phyloP scores from a whole-genome alignment of 2,329 filamentous ascomycete species.

The Penicillium sp. region DNA sequence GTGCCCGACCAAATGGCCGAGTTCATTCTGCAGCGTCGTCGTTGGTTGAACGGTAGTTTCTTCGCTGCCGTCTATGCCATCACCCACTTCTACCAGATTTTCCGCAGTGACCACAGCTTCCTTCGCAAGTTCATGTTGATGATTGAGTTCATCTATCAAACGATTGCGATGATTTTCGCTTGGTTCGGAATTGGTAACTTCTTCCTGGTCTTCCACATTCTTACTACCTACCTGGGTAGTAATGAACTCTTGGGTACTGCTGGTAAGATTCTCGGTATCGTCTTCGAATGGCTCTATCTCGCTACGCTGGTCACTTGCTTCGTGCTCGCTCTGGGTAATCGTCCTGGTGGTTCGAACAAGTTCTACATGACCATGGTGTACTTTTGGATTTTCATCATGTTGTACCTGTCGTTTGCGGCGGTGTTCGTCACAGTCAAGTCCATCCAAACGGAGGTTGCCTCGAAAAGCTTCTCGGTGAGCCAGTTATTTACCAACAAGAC shows the following conservation, averaged over 20 bases:
- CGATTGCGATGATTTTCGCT: slow-evolving; percentile 93
- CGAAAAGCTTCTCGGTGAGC: slow-evolving; percentile 69
- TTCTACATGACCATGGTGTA: slow-evolving; percentile 98
- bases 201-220: slow-evolving; percentile 97
- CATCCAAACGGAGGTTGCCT: slow-evolving; percentile 72
- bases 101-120: slow-evolving; percentile 87
- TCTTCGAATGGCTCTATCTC: slow-evolving; percentile 97
- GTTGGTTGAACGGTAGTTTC: slow-evolving; percentile 98
- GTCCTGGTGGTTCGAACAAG: slow-evolving; percentile 89
- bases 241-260: slow-evolving; percentile 72
- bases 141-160: slow-evolving; percentile 92
- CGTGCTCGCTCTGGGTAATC: slow-evolving; percentile 90
- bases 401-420: slow-evolving; percentile 92
- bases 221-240: slow-evolving; percentile 82
- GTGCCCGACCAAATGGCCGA: slow-evolving; percentile 94
- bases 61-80: slow-evolving; percentile 96
- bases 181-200: slow-evolving; percentile 99
- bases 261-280: slow-evolving; percentile 80
- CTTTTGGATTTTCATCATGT: slow-evolving; percentile 97
- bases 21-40: slow-evolving; percentile 90
- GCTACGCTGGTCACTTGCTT: slow-evolving; percentile 93
- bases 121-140: slow-evolving; percentile 88
- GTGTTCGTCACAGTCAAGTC: slow-evolving; percentile 91
- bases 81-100: slow-evolving; percentile 94
- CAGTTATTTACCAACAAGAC: slow-evolving; percentile 84